Evolutionary conservation across 306 rosid species (phyloP).

Genomic region (Oxytropis ochrocephala): DNA sequence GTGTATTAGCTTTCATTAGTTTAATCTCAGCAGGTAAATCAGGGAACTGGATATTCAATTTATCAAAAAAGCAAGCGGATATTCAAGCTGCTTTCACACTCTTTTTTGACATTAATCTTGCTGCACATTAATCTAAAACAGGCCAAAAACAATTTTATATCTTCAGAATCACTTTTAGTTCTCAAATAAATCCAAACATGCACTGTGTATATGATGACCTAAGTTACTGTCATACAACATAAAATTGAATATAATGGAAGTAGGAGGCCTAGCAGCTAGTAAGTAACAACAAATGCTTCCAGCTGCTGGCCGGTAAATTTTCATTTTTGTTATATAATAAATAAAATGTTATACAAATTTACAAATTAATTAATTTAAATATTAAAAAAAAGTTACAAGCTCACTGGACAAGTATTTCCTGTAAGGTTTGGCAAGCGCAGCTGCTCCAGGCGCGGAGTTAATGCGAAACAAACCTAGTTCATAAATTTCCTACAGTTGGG

Average conservation of each 20-base stretch:
- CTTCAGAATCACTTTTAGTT: too few relatives aligned
- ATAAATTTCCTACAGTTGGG: slow-evolving; percentile 64
- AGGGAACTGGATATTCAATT: too few relatives aligned
- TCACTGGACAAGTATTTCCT: slow-evolving; percentile 18
- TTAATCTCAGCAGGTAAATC: background rate
- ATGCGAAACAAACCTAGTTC: slow-evolving; percentile 41
- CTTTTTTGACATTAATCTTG: too few relatives aligned
- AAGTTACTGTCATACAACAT: background rate
- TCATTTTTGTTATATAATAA: background rate
- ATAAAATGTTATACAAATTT: background rate
- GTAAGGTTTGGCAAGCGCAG: slow-evolving; percentile 21
- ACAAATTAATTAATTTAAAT: slow-evolving; percentile 18
- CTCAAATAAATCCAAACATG: background rate
- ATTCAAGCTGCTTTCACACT: too few relatives aligned
- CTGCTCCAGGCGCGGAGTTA: slow-evolving; percentile 15
- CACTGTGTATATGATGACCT: background rate
- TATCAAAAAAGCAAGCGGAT: too few relatives aligned
- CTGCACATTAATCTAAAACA: too few relatives aligned
- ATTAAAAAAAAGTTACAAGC: background rate
- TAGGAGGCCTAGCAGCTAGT: background rate
- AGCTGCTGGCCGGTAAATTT: slow-evolving; percentile 2
- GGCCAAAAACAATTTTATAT: too few relatives aligned
- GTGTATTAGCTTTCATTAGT: background rate
- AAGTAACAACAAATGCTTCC: too few relatives aligned
- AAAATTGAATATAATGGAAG: background rate